A percentile compares a stretch with the other conserved stretches of the same genome.
phyloP scores from a whole-genome alignment of 2,329 filamentous ascomycete species.

The Pestalotiopsis sp. region DNA sequence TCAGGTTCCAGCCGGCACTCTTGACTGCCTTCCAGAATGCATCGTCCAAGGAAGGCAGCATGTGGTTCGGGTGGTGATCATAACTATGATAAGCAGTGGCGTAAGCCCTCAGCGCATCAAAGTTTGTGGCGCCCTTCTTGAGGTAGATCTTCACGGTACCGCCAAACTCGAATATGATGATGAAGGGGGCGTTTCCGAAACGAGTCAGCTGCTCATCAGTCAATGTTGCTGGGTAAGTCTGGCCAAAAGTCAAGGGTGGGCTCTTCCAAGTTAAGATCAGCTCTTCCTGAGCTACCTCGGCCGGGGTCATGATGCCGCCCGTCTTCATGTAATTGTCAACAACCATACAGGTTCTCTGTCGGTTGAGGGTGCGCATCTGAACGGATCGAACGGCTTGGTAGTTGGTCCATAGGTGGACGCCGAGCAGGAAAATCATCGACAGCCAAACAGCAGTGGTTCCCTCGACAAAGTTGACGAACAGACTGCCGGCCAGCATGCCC shows the following conservation, averaged over 20 bases:
- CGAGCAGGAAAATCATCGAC: conserved; percentile 70
- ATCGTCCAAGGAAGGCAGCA: conserved; percentile 17
- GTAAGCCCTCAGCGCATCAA: conserved; percentile 37
- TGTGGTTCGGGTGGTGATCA: neutral
- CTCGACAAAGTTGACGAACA: conserved; percentile 77
- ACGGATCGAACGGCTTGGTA: conserved; percentile 84
- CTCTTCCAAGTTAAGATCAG: conserved; percentile 62
- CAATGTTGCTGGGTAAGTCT: conserved; percentile 17
- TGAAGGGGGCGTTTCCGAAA: conserved; percentile 49
- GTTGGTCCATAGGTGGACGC: conserved; percentile 80
- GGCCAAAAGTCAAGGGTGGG: conserved; percentile 43
- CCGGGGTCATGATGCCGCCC: conserved; percentile 60
- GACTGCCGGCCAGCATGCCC: conserved; percentile 81
- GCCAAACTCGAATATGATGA: conserved; percentile 55
- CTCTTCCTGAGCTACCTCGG: conserved; percentile 65
- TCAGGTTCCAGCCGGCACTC: conserved; percentile 66
- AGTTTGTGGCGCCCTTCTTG: conserved; percentile 55
- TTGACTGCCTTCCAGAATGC: conserved; percentile 48
- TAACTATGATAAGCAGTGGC: conserved; percentile 22
- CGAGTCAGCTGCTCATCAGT: neutral
- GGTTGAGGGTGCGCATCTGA: conserved; percentile 80
- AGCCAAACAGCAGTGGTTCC: conserved; percentile 73
- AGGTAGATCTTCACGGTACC: conserved; percentile 60
- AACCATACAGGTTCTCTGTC: conserved; percentile 81
- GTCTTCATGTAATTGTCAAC: conserved; percentile 60